Base-by-base conservation (phyloP, 2,329 filamentous ascomycete species). In the Bertia moriformis region DNA sequence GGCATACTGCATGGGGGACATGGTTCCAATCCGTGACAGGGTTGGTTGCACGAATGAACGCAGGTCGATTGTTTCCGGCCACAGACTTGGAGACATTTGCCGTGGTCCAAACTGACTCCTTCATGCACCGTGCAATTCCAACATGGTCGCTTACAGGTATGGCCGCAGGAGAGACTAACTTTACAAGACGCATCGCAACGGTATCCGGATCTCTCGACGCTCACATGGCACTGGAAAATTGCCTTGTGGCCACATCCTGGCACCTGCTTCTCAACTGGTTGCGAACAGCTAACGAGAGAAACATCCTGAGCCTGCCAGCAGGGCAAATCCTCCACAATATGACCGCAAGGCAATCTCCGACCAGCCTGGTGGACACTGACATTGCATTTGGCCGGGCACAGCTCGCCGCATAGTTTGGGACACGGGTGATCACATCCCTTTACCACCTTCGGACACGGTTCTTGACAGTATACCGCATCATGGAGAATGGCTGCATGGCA, bases 401-500 rank as follows among this genome's bases (percentile, higher is more conserved):
- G 4, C 5, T 67, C 59, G 3, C 66, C 63, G 35, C 68, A 73
- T 1, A 42, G 37, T 32, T 47, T 51, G 0, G 52, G 59, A 39
- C 67, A 71, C 12, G 54, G 39, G 44, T 71, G 68, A 3, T 55
- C 46, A 40, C 68, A 72, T 1, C 59, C 58, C 12, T 48, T 49
- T 36, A 60, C 57, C 2, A 52, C 48, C 13, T 65, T 53, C 1
- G 56, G 57, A 36, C 69, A 72, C 1, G 54, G 52, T 43, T 66
- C 58, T 2, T 60, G 47, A 39, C 69, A 73, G 37, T 51, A 54
- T 29, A 67, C 56, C 2, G 61, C 62, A 13, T 58, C 51, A 44
- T 73, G 69, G 3, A 72, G 48, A 3, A 57, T 45, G 1, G 65
- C 51, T 0, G 67, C 63, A 43, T 73, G 68, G 41, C 68, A 73